Percentiles rank a stretch among this genome's conserved stretches.
phyloP scores from a whole-genome alignment of 2,329 filamentous ascomycete species.

The Penicillium sp. region DNA sequence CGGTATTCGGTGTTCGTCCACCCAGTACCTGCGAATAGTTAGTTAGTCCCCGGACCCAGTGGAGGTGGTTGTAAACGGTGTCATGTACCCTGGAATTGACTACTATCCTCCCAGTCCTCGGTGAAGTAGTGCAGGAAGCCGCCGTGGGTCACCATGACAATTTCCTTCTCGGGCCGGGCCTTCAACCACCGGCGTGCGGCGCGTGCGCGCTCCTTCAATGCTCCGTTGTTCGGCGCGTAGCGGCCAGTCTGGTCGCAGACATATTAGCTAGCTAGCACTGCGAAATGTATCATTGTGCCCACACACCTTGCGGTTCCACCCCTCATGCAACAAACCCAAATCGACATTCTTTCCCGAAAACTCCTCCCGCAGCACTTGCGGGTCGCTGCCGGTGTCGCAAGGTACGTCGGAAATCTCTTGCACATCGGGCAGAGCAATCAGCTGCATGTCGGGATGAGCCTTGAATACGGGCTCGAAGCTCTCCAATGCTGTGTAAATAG shows the following conservation, averaged over 20 bases:
- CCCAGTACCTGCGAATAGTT: conserved; percentile 55
- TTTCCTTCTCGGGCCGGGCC: conserved; percentile 55
- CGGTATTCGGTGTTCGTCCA: conserved; percentile 72
- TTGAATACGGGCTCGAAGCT: conserved; percentile 59
- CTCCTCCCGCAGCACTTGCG: conserved; percentile 54
- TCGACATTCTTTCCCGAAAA: conserved; percentile 62
- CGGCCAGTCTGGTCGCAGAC: conserved; percentile 31
- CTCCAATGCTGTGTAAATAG: conserved; percentile 70
- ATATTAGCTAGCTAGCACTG: neutral
- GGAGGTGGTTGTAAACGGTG: neutral
- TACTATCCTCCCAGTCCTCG: conserved; percentile 67
- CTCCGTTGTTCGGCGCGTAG: conserved; percentile 46
- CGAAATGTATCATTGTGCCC: neutral
- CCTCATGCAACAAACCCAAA: conserved; percentile 55
- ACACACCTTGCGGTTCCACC: conserved; percentile 66
- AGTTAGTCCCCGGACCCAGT: neutral
- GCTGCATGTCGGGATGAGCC: conserved; percentile 42
- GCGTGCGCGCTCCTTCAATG: conserved; percentile 59
- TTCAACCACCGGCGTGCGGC: conserved; percentile 57
- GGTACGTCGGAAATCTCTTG: conserved; percentile 73
- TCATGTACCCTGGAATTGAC: conserved; percentile 43
- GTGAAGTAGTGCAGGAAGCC: conserved; percentile 81
- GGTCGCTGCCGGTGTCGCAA: conserved; percentile 68
- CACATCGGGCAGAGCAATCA: conserved; percentile 67
- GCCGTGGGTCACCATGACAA: conserved; percentile 76